Evolutionary conservation across 352 stramenopile species (phyloP).

Genomic region (Phytopythium boreale): DNA sequence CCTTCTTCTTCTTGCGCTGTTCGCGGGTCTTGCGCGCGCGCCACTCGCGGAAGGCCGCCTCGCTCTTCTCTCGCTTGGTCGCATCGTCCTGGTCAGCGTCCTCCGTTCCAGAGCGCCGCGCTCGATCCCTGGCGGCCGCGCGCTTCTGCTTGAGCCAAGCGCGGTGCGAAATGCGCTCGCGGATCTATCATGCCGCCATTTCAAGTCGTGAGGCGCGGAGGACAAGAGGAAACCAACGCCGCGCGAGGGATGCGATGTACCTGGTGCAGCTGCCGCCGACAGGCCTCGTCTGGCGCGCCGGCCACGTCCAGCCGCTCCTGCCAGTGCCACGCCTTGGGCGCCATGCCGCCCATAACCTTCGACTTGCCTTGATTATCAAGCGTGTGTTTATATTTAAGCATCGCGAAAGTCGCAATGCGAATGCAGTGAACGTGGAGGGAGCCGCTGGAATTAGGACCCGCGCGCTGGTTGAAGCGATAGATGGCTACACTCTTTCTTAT

Average conservation of each 20-base stretch:
- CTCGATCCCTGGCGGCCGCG: background rate
- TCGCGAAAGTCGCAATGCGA: background rate
- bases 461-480: too few species aligned
- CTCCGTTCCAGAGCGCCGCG: background rate
- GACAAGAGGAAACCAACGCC: too few species aligned
- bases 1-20: slow-evolving; percentile 5
- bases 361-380: background rate
- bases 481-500: too few species aligned
- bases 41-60: slow-evolving; percentile 40
- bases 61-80: slow-evolving; percentile 20
- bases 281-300: slow-evolving; percentile 32
- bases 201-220: background rate
- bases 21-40: slow-evolving; percentile 29
- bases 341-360: slow-evolving; percentile 2
- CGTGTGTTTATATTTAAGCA: background rate
- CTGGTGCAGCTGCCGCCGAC: slow-evolving; percentile 46
- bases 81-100: slow-evolving; percentile 3
- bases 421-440: too few species aligned
- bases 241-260: slow-evolving; percentile 11
- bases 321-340: slow-evolving; percentile 51
- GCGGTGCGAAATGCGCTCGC: slow-evolving; percentile 37
- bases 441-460: too few species aligned
- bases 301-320: slow-evolving; percentile 44
- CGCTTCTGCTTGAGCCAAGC: slow-evolving; percentile 45
- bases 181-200: slow-evolving; percentile 23